Percentiles rank a stretch among this genome's conserved stretches.
phyloP scores from a whole-genome alignment of 75 land plant species.

The Cupressus sempervirens region DNA sequence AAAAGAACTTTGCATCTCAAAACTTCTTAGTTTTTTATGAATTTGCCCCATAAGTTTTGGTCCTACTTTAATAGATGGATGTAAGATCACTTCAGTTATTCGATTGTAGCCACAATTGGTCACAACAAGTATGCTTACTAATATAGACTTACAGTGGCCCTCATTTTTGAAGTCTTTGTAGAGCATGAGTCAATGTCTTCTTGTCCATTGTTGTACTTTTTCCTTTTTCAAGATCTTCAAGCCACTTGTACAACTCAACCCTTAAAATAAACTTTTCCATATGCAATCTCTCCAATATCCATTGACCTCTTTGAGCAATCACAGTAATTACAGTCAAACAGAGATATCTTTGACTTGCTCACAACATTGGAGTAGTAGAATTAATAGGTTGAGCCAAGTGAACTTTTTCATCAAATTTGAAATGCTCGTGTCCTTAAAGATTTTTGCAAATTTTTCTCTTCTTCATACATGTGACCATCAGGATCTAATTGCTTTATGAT shows the following conservation, averaged over 20 bases:
- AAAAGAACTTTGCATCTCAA: conserved; percentile 67
- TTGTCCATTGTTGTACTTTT: conserved; percentile 63
- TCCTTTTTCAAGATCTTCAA: conserved; percentile 67
- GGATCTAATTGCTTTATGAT: not conserved
- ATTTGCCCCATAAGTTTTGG: conserved; percentile 58
- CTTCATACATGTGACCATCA: not conserved
- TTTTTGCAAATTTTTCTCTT: not conserved
- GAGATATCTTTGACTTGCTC: conserved; percentile 31
- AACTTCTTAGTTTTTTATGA: conserved; percentile 65
- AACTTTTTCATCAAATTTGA: conserved; percentile 6
- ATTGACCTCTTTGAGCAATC: conserved; percentile 51
- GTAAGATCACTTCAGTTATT: conserved; percentile 63
- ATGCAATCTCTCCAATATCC: conserved; percentile 69
- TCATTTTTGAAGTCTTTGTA: conserved; percentile 63
- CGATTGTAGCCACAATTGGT: conserved; percentile 70
- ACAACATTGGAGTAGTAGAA: conserved; percentile 11
- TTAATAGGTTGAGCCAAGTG: conserved; percentile 9
- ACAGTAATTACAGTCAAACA: conserved; percentile 28
- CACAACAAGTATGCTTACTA: conserved; percentile 60
- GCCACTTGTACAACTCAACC: conserved; percentile 81
- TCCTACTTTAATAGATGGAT: conserved; percentile 58
- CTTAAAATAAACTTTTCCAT: conserved; percentile 67
- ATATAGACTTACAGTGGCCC: conserved; percentile 70
- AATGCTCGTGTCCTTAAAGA: not conserved
- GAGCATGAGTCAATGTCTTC: conserved; percentile 64